Conservation (phyloP, 2,329 filamentous ascomycete genomes). For the Colletotrichum sp. region DNA sequence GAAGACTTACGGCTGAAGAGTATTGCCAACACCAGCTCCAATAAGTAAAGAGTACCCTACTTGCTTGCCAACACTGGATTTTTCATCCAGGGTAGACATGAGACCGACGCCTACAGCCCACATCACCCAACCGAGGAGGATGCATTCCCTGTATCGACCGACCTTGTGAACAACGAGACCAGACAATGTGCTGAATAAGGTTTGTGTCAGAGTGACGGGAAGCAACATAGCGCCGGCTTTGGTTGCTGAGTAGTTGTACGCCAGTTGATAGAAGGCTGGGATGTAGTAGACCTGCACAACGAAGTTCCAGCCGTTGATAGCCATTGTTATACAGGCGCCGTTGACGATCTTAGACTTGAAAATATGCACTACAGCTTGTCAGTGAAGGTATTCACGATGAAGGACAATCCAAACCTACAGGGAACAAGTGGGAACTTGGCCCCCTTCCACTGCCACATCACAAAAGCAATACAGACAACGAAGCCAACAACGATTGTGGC, state of each 20-base stretch:
- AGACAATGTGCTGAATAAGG: constrained; percentile 52
- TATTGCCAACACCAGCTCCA: constrained; percentile 56
- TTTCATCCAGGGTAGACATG: constrained; percentile 55
- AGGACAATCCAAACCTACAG: constrained; percentile 30
- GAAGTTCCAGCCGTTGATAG: constrained; percentile 65
- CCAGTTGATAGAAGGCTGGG: constrained; percentile 51
- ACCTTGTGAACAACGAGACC: constrained; percentile 58
- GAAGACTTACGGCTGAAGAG: constrained; percentile 49
- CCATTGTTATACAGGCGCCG: constrained; percentile 61
- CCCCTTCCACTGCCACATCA: constrained; percentile 58
- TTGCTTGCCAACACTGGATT: constrained; percentile 54
- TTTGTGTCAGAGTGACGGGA: constrained; percentile 48
- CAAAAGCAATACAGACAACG: constrained; percentile 39
- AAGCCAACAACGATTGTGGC: constrained; percentile 57
- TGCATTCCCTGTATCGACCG: constrained; percentile 58
- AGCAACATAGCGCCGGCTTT: constrained; percentile 47
- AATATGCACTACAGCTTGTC: constrained; percentile 47
- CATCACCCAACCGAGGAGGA: constrained; percentile 56
- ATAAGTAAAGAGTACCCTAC: constrained; percentile 60
- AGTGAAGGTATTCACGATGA: constrained; percentile 23
- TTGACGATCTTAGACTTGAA: constrained; percentile 59
- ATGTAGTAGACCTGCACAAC: constrained; percentile 59
- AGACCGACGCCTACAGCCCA: constrained; percentile 59
- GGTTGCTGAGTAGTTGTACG: constrained; percentile 47
- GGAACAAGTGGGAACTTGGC: constrained; percentile 53